phyloP scores from a whole-genome alignment of 306 rosid species.

The Rosa multiflora region DNA sequence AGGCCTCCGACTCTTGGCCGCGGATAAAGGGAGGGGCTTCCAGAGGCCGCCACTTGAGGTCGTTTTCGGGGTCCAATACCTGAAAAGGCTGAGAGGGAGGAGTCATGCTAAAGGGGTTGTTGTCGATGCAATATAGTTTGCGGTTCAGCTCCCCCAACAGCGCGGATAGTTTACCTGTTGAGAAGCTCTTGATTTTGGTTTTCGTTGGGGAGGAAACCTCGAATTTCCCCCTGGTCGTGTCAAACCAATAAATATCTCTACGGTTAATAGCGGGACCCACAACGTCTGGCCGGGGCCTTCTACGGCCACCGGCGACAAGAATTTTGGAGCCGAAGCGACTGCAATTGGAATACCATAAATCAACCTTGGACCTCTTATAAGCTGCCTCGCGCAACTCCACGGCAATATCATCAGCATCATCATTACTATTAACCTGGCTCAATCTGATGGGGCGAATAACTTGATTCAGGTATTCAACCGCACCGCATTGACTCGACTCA shows the following conservation, averaged over 20 bases:
- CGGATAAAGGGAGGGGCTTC: neutral
- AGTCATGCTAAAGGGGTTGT: neutral
- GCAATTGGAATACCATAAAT: neutral
- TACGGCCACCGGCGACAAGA: neutral
- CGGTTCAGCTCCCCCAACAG: neutral
- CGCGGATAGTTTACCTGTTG: neutral
- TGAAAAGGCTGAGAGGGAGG: neutral
- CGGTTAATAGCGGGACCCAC: neutral
- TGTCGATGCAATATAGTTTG: neutral
- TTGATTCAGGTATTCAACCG: no score
- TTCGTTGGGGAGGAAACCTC: neutral
- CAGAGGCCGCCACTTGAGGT: neutral
- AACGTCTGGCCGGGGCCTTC: no score
- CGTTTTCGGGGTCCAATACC: neutral
- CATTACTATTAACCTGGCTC: no score
- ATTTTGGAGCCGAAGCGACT: neutral
- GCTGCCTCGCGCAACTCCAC: neutral
- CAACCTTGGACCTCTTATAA: neutral
- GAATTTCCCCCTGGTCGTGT: neutral
- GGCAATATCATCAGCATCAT: no score
- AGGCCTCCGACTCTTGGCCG: neutral
- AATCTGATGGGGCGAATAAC: no score
- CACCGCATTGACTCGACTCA: neutral
- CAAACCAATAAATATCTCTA: neutral
- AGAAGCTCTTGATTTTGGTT: neutral